Percentiles rank a stretch among this genome's conserved stretches.
These are phyloP conservation scores for Chrysanthemum makinoi DNA, from an alignment of 129 eudicot species.

Conservation along the genomic window DNA sequence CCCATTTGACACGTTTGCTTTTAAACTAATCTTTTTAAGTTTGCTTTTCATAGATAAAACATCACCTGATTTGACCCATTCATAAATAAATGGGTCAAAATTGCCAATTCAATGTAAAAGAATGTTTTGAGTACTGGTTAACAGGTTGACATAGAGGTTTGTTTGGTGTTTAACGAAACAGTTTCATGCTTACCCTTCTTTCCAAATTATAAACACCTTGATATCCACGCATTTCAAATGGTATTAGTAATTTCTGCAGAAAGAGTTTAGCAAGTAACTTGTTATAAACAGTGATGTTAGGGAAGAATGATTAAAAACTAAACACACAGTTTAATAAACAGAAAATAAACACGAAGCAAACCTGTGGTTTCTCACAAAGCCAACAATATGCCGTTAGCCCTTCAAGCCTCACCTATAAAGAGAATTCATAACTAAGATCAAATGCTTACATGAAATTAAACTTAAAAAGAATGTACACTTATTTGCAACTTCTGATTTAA, in stretches of 20 bases:
- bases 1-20: background rate
- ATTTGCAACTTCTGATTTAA: background rate
- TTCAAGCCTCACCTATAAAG: constrained; percentile 75
- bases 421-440: constrained; percentile 1
- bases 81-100: background rate
- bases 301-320: background rate
- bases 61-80: background rate
- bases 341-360: constrained; percentile 13
- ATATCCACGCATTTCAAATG: constrained; percentile 92
- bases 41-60: background rate
- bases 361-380: constrained; percentile 97
- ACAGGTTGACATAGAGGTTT: background rate
- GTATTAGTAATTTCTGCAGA: constrained; percentile 71
- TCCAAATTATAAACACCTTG: constrained; percentile 95
- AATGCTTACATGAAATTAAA: background rate
- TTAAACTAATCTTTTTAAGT: background rate
- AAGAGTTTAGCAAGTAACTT: background rate
- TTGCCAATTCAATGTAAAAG: background rate
- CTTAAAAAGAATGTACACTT: too few species aligned
- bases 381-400: constrained; percentile 84
- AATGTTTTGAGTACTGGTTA: background rate
- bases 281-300: background rate
- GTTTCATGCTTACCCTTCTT: constrained; percentile 53
- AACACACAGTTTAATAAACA: background rate
- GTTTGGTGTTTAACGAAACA: background rate